Base-by-base conservation (phyloP, 192 early-diverging fungal genomes). In the Spinellus fusiger region DNA sequence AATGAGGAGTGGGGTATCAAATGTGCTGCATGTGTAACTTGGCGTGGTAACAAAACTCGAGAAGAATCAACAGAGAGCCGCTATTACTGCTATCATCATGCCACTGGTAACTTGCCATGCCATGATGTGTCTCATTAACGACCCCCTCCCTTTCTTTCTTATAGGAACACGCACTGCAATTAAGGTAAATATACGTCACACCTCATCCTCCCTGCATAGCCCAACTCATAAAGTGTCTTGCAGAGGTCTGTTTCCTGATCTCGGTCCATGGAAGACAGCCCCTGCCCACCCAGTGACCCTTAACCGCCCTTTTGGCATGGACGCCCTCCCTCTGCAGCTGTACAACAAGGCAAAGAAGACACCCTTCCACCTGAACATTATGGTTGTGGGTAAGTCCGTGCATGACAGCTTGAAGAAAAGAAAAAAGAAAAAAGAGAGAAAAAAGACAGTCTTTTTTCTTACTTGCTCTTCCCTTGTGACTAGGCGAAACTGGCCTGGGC, bases 401-500 rank as follows among this genome's bases (percentile, higher is more conserved):
- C n/a, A n/a, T n/a, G n/a, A n/a, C n/a, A n/a, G n/a, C n/a, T n/a
- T n/a, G n/a, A n/a, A n/a, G n/a, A n/a, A n/a, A n/a, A n/a, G n/a
- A n/a, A n/a, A n/a, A n/a, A n/a, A n/a, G n/a, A n/a, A n/a, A n/a
- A n/a, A n/a, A n/a, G n/a, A n/a, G n/a, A n/a, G n/a, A n/a, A n/a
- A n/a, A n/a, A n/a, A n/a, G n/a, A n/a, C n/a, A n/a, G n/a, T n/a
- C n/a, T 48, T 49, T 57, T 59, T 18, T 50, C 48, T 23, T 46
- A 35, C 20, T 44, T 25, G 46, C 33, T n/a, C 35, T 47, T 52
- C 16, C n/a, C 23, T 69, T 48, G 16, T 57, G 40, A n/a, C 37
- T 69, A 94, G 91, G 96, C 62, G 94, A 96, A 71, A 96, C 92
- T 58, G 96, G 96, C 56, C 80, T 93, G n/a, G 96, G 96, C 61